These are phyloP conservation scores for Mimosa bimucronata DNA, from an alignment of 306 rosid genomes.

Conservation along the genomic window DNA sequence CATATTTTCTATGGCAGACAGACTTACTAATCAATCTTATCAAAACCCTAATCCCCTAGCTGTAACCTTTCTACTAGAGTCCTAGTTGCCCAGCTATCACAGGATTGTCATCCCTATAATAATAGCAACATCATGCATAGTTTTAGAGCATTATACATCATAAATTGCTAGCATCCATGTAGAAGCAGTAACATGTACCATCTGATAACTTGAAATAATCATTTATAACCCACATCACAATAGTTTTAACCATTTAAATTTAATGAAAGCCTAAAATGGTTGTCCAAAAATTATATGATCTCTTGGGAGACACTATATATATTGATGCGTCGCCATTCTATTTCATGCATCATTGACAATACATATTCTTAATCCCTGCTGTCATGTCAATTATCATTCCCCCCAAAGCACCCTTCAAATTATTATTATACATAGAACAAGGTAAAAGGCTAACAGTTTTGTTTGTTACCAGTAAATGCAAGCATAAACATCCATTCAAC, in stretches of 20 bases:
- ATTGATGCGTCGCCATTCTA: background rate
- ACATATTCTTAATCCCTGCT: background rate
- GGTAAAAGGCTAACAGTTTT: slow-evolving; percentile 7
- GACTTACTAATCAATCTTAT: background rate
- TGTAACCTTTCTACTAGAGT: background rate
- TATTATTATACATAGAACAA: background rate
- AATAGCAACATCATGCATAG: slow-evolving; percentile 16
- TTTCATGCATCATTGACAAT: background rate
- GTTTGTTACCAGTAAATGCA: slow-evolving; percentile 23
- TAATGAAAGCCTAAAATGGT: slow-evolving; percentile 16
- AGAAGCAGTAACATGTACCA: slow-evolving; percentile 15
- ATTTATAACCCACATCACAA: background rate
- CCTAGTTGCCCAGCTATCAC: slow-evolving; percentile 13
- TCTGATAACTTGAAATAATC: slow-evolving; percentile 21
- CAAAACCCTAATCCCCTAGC: background rate
- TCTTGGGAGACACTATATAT: background rate
- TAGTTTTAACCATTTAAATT: slow-evolving; percentile 15
- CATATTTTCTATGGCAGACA: slow-evolving; percentile 1
- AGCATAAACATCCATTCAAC: background rate
- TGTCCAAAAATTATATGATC: slow-evolving; percentile 5
- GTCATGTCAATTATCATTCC: too few relatives aligned
- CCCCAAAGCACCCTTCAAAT: background rate
- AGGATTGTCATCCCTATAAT: slow-evolving; percentile 4
- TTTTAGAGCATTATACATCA: background rate
- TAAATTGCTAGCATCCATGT: background rate